Evolutionary conservation across 1,284 basidiomycete genomes (phyloP), one percentile per base, ranked within the genome.

Genomic region (Papiliotrema laurentii): DNA sequence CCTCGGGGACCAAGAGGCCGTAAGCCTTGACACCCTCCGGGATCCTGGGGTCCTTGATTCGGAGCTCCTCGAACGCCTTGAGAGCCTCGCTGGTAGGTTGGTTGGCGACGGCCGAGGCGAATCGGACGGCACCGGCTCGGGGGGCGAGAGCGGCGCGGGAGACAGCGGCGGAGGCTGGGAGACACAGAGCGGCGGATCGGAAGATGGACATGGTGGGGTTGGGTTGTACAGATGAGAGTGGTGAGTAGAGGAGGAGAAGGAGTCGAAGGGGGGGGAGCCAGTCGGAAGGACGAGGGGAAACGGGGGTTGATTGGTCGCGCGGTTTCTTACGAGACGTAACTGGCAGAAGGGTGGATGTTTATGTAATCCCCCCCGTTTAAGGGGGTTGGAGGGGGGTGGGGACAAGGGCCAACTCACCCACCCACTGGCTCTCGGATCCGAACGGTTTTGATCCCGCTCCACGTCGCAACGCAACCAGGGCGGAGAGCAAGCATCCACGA

Each of bases 101-200:
- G 38, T 34, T 11, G 21, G 42, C 47, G 43, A 43, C 42, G 40
- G 51, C 45, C 34, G 50, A 45, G 47, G 52, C 53, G 40, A 46
- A 49, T 39, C 53, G n/a, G n/a, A n/a, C n/a, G n/a, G n/a, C n/a
- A n/a, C n/a, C n/a, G n/a, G n/a, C n/a, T n/a, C n/a, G 25, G n/a
- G 28, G 26, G 47, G 50, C 40, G 49, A 45, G 47, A 22, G 47
- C 45, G 46, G 50, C 43, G 45, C 53, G 56, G 38, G 56, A 40
- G 51, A 56, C 54, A 24, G 47, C 51, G 31, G 42, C 28, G 28
- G 45, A 35, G 27, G 53, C 41, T 34, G 39, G 50, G 44, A 49
- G n/a, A n/a, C n/a, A n/a, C n/a, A n/a, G 45, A 24, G 45, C 45
- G 25, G 45, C 45, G 14, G 22, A 19, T 28, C 45, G 45, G 36